phyloP scores from a whole-genome alignment of 1,139 yeast genomes.

The Magnusiomyces magnusii region DNA sequence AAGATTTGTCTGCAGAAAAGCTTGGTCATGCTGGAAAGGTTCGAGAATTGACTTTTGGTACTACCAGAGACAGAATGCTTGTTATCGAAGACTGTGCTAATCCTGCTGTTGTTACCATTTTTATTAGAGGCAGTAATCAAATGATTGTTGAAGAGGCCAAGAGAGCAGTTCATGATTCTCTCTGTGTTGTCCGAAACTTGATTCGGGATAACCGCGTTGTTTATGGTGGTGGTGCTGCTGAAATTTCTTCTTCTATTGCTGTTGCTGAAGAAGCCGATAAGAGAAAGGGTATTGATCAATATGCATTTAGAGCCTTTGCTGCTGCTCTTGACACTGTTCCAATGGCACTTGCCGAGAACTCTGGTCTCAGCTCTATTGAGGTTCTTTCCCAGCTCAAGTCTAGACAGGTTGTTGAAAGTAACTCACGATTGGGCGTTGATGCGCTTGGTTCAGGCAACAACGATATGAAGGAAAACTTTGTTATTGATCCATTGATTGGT shows the following conservation, averaged over 20 bases:
- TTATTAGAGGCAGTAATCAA: conserved; percentile 90
- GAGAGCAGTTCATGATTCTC: conserved; percentile 92
- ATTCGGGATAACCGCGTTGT: conserved; percentile 89
- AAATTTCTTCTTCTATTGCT: conserved; percentile 84
- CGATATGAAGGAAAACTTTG: conserved; percentile 87
- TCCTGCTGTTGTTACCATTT: conserved; percentile 86
- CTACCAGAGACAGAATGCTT: conserved; percentile 93
- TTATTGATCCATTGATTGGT: conserved; percentile 94
- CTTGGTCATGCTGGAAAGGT: conserved; percentile 84
- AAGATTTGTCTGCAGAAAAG: conserved; percentile 75
- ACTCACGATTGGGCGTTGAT: conserved; percentile 80
- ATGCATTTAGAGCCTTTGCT: conserved; percentile 94
- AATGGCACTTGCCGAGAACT: conserved; percentile 92
- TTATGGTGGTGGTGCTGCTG: conserved; percentile 99
- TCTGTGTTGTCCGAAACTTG: conserved; percentile 95
- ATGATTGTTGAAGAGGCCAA: conserved; percentile 98
- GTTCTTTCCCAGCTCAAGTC: conserved; percentile 78
- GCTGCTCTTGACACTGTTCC: conserved; percentile 88
- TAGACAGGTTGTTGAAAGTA: conserved; percentile 67
- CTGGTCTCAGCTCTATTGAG: conserved; percentile 92
- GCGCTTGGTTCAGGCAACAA: conserved; percentile 77
- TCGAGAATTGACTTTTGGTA: conserved; percentile 87
- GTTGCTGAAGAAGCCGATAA: conserved; percentile 89
- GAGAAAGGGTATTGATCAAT: conserved; percentile 93
- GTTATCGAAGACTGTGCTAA: conserved; percentile 88